Base-by-base conservation (phyloP, 257 asterid species). In the Ehretia macrophylla region DNA sequence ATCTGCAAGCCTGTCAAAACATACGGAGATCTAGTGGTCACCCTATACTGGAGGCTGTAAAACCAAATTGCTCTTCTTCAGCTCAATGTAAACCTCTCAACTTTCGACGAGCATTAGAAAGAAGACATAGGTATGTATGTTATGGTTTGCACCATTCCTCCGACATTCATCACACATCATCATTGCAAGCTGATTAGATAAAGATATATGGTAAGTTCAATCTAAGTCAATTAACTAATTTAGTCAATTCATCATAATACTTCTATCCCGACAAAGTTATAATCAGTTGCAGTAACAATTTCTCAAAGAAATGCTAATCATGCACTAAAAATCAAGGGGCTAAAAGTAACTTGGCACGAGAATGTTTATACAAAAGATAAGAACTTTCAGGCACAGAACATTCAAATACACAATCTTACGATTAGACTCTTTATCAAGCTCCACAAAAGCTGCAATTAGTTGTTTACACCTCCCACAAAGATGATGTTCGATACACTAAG, bases 111-210 rank as follows among this genome's bases (percentile, higher is more conserved):
- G 35, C 35, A 6, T 27, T 27, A 27, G 4, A 27, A 27, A 6
- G 35, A 27, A 27, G 35, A 27, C 6, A 6, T 6, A 6, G 35
- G 35, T 27, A 27, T 27, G 35, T 27, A 27, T 27, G 35, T 27
- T 27, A 27, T 27, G 6, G 35, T 27, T 27, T 42, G 12, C 47
- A 51, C 14, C 23, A 5, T 52, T 22, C 86, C 68, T 73, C 88
- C 70, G 55, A 77, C 60, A 78, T 66, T 70, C 88, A 75, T 87
- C 90, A 85, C 82, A 75, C 86, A 72, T 85, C 94, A 77, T 83
- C 96, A 84, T 72, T 82, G 91, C 81, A 78, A 82, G 91, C 95
- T 85, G 96, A 78, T 81, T 69, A 69, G 78, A 77, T 76, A 74
- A 68, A 67, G 67, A 73, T 63, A 71, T 32, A 35, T 2, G 32